Conservation (phyloP, 306 rosid genomes). For the Dalbergia cultrata region DNA sequence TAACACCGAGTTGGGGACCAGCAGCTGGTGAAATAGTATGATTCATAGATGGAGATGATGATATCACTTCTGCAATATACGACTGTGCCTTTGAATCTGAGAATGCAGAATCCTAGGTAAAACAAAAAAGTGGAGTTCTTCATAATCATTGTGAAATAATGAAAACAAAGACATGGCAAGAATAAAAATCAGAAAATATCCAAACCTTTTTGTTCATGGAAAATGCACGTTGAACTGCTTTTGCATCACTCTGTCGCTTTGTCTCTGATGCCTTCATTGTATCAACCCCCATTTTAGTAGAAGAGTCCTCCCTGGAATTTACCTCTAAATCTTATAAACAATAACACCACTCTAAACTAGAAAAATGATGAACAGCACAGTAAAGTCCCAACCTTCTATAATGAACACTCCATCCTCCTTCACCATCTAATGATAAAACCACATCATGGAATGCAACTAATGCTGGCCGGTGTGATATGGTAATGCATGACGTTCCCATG, state of each 20-base stretch:
- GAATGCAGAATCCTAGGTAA: conserved; percentile 72
- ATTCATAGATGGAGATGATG: conserved; percentile 70
- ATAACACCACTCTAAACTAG: conserved; percentile 35
- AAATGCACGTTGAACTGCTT: conserved; percentile 92
- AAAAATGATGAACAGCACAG: conserved; percentile 31
- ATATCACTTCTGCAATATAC: conserved; percentile 69
- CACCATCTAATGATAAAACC: conserved; percentile 96
- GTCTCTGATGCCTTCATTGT: conserved; percentile 64
- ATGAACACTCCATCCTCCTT: conserved; percentile 98
- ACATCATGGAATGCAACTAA: conserved; percentile 97
- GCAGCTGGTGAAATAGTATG: conserved; percentile 52
- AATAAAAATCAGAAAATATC: conserved; percentile 37
- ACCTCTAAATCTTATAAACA: conserved; percentile 48
- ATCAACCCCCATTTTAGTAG: conserved; percentile 61
- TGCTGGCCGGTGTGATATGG: conserved; percentile 99
- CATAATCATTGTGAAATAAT: conserved; percentile 22
- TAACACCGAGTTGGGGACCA: conserved; percentile 76
- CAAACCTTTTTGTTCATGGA: conserved; percentile 67
- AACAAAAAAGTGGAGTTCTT: conserved; percentile 22
- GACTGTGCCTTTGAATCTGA: conserved; percentile 75
- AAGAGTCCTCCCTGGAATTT: conserved; percentile 78
- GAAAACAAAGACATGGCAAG: conserved; percentile 9
- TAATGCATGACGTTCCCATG: conserved; percentile 99
- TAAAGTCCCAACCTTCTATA: conserved; percentile 68
- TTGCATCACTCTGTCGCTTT: conserved; percentile 82